phyloP scores from a whole-genome alignment of 129 eudicot species.

The Helianthus tuberosus region DNA sequence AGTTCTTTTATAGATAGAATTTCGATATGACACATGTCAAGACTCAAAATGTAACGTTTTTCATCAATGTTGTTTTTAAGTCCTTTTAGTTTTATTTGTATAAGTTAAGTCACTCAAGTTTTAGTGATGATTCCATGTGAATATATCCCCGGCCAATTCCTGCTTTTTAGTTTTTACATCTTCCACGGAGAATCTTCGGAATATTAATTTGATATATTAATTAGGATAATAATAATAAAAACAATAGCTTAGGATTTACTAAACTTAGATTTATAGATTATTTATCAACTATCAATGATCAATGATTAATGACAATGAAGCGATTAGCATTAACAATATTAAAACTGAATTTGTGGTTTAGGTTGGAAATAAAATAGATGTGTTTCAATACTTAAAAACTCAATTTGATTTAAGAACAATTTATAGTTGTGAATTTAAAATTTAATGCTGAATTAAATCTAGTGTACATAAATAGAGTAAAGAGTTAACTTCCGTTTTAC shows the following conservation, averaged over 20 bases:
- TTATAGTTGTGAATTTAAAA: too few species aligned
- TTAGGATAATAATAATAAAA: background rate
- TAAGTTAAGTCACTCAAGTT: background rate
- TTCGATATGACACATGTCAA: background rate
- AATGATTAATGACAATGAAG: too few species aligned
- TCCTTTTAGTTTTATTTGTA: background rate
- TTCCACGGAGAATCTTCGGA: background rate
- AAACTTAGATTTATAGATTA: too few species aligned
- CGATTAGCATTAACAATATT: too few species aligned
- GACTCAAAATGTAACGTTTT: background rate
- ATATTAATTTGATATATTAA: background rate
- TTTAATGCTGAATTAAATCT: too few species aligned
- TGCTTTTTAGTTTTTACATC: background rate
- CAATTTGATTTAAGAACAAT: too few species aligned
- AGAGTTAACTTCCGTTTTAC: too few species aligned
- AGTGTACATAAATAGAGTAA: too few species aligned
- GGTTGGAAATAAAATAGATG: too few species aligned
- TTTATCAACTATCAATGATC: too few species aligned
- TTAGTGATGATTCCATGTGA: background rate
- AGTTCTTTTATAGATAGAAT: background rate
- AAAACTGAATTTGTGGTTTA: too few species aligned
- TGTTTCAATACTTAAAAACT: too few species aligned
- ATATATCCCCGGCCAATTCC: background rate
- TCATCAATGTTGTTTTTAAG: background rate
- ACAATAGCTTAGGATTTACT: background rate